Conservation (phyloP, 139 green algal species). For the Chlorella sp. region DNA sequence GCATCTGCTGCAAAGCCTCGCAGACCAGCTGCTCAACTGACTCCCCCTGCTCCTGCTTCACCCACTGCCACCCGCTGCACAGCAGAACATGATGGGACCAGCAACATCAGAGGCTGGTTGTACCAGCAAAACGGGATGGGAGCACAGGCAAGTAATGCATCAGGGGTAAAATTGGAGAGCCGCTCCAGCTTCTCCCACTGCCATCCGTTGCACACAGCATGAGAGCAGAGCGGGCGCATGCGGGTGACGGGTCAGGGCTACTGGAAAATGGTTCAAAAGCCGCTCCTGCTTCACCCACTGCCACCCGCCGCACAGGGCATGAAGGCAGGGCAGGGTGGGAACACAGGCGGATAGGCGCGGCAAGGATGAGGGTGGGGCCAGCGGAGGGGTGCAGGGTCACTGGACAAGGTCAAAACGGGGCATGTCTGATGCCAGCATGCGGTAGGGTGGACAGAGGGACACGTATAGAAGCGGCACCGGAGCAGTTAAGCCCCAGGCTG, state of each 20-base stretch:
- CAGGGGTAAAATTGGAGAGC: background rate
- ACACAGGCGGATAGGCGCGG: too few relatives aligned
- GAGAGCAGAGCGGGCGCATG: too few relatives aligned
- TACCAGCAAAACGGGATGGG: background rate
- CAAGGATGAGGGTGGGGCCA: too few relatives aligned
- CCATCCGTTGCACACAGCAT: background rate
- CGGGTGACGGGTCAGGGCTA: too few relatives aligned
- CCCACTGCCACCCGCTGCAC: conserved; percentile 12
- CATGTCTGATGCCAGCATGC: background rate
- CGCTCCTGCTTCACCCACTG: too few relatives aligned
- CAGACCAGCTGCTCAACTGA: background rate
- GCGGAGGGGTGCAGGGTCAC: too few relatives aligned
- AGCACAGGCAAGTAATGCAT: too few relatives aligned
- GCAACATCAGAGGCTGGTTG: background rate
- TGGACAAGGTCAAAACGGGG: too few relatives aligned
- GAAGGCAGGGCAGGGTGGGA: too few relatives aligned
- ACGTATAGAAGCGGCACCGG: background rate
- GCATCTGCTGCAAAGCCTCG: background rate
- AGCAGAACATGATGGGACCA: background rate
- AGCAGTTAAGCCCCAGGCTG: background rate
- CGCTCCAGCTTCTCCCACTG: background rate
- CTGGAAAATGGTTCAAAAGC: too few relatives aligned
- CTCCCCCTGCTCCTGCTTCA: background rate
- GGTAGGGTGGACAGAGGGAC: too few relatives aligned
- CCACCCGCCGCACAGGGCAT: too few relatives aligned